Evolutionary conservation across 495 filamentous ascomycete species (phyloP), one percentile per base, ranked within the genome.

Genomic region (Symbiotaphrina buchneri): DNA sequence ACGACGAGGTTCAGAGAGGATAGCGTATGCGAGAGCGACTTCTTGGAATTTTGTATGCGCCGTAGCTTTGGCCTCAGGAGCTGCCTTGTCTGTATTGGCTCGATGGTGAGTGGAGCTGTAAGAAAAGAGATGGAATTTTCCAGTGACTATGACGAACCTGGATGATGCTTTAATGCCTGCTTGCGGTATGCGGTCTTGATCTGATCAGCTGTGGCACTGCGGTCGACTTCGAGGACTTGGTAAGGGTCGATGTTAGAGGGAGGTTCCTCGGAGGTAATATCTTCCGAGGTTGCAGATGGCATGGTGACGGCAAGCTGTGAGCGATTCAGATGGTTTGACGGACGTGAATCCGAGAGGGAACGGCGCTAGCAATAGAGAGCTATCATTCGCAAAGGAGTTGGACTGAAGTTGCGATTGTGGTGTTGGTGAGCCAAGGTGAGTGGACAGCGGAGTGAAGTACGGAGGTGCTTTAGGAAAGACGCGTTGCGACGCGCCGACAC

Each of bases 1-100:
- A 20, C 84, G 68, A 3, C 58, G 54, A 6, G 67, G 54, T 35
- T 92, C 79, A 17, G 80, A 93, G 27, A 97, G 68, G 28, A 97
- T 72, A 11, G 78, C 82, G 44, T 95, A 91, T 26, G 90, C 84
- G 38, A 94, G 84, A 6, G 84, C 87, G 41, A 95, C 70, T 31
- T 71, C 56, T 46, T 95, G 87, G 58, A 97, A 97, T 21, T 63
- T 71, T 30, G 55, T 46, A 39, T 87, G 69, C 5, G 90, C 84
- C 31, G 60, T 53, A 6, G 66, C 59, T 43, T 74, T 76, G 21
- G 65, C 48, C 21, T 66, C 58, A 1, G 62, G 53, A 26, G 63
- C 30, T 10, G 68, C 75, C 47, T 93, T 92, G 58, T 92, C 84
- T 74, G 41, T 13, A 17, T 11, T 13, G 15, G 5, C 10, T 17